Evolutionary conservation across 2,329 filamentous ascomycete species (phyloP).

Genomic region (Biscogniauxia mediterranea): DNA sequence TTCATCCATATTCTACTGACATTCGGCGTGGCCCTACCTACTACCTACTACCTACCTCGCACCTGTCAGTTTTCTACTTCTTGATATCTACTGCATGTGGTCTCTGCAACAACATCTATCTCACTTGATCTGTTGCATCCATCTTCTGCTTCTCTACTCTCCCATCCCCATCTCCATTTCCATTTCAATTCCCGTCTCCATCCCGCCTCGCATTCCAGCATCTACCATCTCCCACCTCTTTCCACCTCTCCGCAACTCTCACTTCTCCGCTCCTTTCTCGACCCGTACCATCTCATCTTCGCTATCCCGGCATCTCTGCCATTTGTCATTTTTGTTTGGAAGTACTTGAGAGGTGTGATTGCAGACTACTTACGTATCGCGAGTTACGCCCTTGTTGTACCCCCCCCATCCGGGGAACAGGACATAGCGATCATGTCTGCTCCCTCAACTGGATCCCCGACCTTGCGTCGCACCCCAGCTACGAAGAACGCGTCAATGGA

Average conservation of each 20-base stretch:
- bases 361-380: conserved; percentile 7
- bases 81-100: background rate
- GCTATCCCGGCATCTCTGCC: conserved; percentile 31
- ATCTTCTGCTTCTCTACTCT: background rate
- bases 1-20: background rate
- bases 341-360: conserved; percentile 18
- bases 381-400: background rate
- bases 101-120: background rate
- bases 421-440: conserved; percentile 37
- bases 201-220: conserved; percentile 1
- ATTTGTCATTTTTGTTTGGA: conserved; percentile 29
- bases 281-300: conserved; percentile 29
- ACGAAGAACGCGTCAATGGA: conserved; percentile 34
- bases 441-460: conserved; percentile 42
- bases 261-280: conserved; percentile 17
- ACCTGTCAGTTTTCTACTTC: background rate
- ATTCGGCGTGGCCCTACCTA: background rate
- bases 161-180: conserved; percentile 3
- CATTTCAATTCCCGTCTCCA: conserved; percentile 1
- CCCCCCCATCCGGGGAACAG: background rate
- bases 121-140: conserved; percentile 1
- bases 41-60: background rate
- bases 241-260: conserved; percentile 1
- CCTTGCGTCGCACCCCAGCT: conserved; percentile 34
- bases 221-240: conserved; percentile 4